Conservation (phyloP, 352 stramenopile genomes). For the Phytophthora nicotianae region DNA sequence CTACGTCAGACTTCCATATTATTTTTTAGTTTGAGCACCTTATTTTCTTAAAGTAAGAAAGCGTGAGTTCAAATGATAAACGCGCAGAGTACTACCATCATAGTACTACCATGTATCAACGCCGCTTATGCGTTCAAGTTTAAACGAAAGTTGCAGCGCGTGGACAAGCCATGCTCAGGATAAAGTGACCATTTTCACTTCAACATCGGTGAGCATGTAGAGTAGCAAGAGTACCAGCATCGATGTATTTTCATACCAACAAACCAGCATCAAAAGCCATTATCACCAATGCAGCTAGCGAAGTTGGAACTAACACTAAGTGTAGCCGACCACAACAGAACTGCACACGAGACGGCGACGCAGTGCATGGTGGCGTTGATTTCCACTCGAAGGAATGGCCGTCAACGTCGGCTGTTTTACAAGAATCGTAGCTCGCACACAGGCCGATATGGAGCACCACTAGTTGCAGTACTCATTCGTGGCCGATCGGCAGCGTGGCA, state of each 20-base stretch:
- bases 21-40: too few species aligned
- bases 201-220: slow-evolving; percentile 10
- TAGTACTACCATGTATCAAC: too few species aligned
- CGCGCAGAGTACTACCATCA: too few species aligned
- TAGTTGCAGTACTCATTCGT: slow-evolving; percentile 15
- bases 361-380: slow-evolving; percentile 3
- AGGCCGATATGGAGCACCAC: slow-evolving; percentile 5
- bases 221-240: neutral
- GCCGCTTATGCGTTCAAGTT: too few species aligned
- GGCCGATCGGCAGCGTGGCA: slow-evolving; percentile 23
- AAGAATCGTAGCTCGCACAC: slow-evolving; percentile 21
- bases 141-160: slow-evolving; percentile 7
- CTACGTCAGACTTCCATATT: too few species aligned
- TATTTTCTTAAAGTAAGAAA: too few species aligned
- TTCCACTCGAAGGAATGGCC: slow-evolving; percentile 5
- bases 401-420: slow-evolving; percentile 32
- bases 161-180: slow-evolving; percentile 18
- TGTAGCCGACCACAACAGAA: neutral
- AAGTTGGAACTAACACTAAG: neutral
- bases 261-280: neutral
- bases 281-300: neutral
- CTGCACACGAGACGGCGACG: slow-evolving; percentile 16
- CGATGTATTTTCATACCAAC: neutral
- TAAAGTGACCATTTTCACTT: slow-evolving; percentile 14
- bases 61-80: too few species aligned